Evolutionary conservation across 2,329 filamentous ascomycete species (phyloP), one percentile per base, ranked within the genome.

Genomic region (Trichoderma pleuroti): DNA sequence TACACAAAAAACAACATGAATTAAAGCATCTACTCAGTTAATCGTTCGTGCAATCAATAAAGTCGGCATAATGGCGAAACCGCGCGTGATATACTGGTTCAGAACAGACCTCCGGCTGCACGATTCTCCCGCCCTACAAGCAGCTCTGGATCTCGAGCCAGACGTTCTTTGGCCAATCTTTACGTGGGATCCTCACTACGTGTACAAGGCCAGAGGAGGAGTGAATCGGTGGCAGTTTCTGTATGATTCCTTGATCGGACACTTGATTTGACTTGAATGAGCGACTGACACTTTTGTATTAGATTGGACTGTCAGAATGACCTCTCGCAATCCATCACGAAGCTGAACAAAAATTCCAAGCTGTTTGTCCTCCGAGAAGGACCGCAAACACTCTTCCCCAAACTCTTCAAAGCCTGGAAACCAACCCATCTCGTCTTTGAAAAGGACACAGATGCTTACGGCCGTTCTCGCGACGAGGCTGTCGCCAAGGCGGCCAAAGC

Each of bases 151-250:
- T 71, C 83, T 94, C 8, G 84, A 91, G 0, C 91, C 92, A 1
- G 86, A 86, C 66, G 88, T 86, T 24, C 82, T 94, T 30, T 94
- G 91, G 83, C 92, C 91, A 1, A 86, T 94, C 59, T 94, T 92
- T 85, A 93, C 90, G 1, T 94, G 91, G 91, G 92, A 93, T 77
- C 91, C 91, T 70, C 91, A 94, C 78, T 94, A 94, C 77, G 91
- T 94, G 30, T 93, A 93, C 77, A 86, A 86, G 36, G 88, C 90
- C 1, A 86, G 91, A 70, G 91, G 90, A 5, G 91, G 91, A 0
- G 82, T 88, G 10, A 94, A 94, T 76, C 84, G 92, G 74, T 94
- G 91, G 90, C 89, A 92, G 75, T 94, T 91, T 76, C 80, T 93
- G 82, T 88, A 76, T 76, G 83, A 16, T 4, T 30, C 14, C 64